Evolutionary conservation across 1,284 basidiomycete genomes (phyloP).

Genomic region (Farysia itapuensis): DNA sequence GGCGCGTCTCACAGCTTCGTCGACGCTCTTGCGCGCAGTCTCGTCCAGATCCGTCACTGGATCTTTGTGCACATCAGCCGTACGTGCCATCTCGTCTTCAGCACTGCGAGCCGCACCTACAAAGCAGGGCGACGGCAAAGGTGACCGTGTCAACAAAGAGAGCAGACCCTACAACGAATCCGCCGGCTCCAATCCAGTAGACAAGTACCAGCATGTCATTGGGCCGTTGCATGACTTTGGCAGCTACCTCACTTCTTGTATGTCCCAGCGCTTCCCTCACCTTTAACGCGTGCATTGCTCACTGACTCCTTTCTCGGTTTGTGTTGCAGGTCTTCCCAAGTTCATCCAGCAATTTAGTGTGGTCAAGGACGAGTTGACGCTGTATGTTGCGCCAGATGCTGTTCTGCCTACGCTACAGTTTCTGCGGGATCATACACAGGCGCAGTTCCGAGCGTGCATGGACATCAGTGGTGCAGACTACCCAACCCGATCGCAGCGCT

Average conservation of each 20-base stretch:
- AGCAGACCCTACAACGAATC: constrained; percentile 51
- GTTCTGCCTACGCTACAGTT: constrained; percentile 86
- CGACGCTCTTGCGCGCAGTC: constrained; percentile 20
- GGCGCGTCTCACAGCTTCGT: constrained; percentile 18
- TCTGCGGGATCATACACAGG: constrained; percentile 92
- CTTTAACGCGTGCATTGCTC: not conserved
- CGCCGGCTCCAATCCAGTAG: constrained; percentile 53
- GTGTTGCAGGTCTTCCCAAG: constrained; percentile 47
- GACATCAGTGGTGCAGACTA: constrained; percentile 96
- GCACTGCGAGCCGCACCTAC: constrained; percentile 12
- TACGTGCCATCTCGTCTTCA: constrained; percentile 18
- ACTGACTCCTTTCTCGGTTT: not conserved
- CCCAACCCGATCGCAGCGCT: constrained; percentile 87
- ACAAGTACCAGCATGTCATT: constrained; percentile 36
- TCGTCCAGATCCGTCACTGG: too few relatives aligned
- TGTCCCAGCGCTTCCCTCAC: not conserved
- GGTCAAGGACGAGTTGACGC: constrained; percentile 90
- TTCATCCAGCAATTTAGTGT: constrained; percentile 59
- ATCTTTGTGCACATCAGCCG: too few relatives aligned
- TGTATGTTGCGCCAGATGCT: constrained; percentile 81
- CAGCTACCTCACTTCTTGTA: constrained; percentile 55
- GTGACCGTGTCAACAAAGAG: constrained; percentile 49
- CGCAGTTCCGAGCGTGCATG: constrained; percentile 89
- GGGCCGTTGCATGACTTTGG: constrained; percentile 56
- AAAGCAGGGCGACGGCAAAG: constrained; percentile 39